Base-by-base conservation (phyloP, 2,329 filamentous ascomycete genomes). In the Scedosporium apiospermum region DNA sequence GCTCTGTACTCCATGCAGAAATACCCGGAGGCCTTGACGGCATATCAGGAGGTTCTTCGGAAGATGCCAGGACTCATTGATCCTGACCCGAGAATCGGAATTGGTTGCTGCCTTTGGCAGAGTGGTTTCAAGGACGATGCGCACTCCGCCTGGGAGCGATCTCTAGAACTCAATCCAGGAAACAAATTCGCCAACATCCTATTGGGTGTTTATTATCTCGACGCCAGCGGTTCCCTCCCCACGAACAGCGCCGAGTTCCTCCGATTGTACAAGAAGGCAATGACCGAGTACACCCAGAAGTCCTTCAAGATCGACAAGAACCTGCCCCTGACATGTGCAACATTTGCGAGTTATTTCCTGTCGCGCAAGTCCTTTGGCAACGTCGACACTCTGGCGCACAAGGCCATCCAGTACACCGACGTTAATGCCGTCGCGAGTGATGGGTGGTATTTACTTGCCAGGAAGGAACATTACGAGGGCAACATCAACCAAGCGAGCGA, bases 71-170 rank as follows among this genome's bases (percentile, higher is more conserved):
- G 91, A 67, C 81, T 98, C 70, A 85, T 89, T 51, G 95, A 99
- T 70, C 95, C 95, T 0, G 95, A 99, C 74, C 96, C 95, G 67
- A 86, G 96, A 68, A 93, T 99, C 68, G 95, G 95, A 62, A 93
- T 99, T 70, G 95, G 95, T 57, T 95, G 91, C 75, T 99, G 95
- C 78, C 88, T 97, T 73, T 99, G 96, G 95, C 91, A 96, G 74
- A 81, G 99, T 30, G 93, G 93, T 10, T 92, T 91, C 79, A 97
- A 96, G 74, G 91, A 96, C 41, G 91, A 96, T 69, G 95, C 96
- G 6, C 93, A 90, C 71, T 79, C 81, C 58, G 93, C 95, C 12
- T 99, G 95, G 95, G 89, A 96, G 71, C 83, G 95, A 66, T 58
- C 21, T 16, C 77, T 97, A 30, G 90, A 96, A 71, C 82, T 97